Base-by-base conservation (phyloP, 163 green algal species). In the Volvox carteri region DNA sequence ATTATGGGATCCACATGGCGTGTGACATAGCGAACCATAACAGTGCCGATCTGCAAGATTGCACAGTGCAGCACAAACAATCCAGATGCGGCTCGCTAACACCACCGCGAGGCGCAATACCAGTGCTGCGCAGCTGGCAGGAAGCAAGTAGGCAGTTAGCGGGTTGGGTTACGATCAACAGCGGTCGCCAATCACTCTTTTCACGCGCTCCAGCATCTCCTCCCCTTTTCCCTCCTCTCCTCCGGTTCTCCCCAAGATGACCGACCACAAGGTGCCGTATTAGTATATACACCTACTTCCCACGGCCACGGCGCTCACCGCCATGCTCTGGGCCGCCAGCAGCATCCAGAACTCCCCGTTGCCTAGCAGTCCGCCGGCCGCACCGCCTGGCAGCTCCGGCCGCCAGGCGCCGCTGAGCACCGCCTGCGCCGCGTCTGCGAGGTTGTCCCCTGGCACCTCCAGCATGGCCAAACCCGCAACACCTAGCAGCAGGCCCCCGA, bases 251-350 rank as follows among this genome's bases (percentile, higher is more conserved):
- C n/a, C n/a, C n/a, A n/a, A n/a, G n/a, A n/a, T n/a, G n/a, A n/a
- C n/a, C n/a, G n/a, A n/a, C n/a, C n/a, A n/a, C n/a, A n/a, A n/a
- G n/a, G n/a, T n/a, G n/a, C n/a, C n/a, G n/a, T n/a, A n/a, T n/a
- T n/a, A n/a, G n/a, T n/a, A n/a, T n/a, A n/a, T n/a, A n/a, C n/a
- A n/a, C n/a, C n/a, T n/a, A n/a, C n/a, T n/a, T n/a, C n/a, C n/a
- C n/a, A n/a, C n/a, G n/a, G n/a, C n/a, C n/a, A 65, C 8, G 54
- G 54, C 25, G 39, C 46, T 42, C 0, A 98, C 93, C 2, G 97
- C 97, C 97, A 99, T 99, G 70, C 92, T 95, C 86, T 99, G 97
- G 2, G 97, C 97, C 12, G 97, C 97, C 39, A 97, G 87, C 78
- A 99, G 94, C 97, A 99, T 99, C 94, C 95, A 98, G 86, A 96